These are phyloP conservation scores for Trichoderma asperellum DNA, from an alignment of 2,329 filamentous ascomycete genomes.

Conservation along the genomic window DNA sequence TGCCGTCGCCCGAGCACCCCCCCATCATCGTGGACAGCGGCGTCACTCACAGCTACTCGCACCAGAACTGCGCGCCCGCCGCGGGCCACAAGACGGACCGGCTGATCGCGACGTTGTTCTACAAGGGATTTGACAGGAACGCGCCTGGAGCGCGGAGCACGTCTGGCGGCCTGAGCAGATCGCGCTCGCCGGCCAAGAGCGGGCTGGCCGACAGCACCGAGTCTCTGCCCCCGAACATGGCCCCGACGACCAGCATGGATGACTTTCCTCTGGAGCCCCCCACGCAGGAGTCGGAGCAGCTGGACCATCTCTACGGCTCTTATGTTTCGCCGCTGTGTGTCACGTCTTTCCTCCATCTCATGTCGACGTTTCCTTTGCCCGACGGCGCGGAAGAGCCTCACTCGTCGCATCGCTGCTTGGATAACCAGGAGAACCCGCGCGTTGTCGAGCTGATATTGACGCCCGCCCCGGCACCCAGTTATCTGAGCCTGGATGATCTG, in stretches of 20 bases:
- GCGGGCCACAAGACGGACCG: constrained; percentile 53
- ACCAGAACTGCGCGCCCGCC: constrained; percentile 63
- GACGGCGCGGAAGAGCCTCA: constrained; percentile 56
- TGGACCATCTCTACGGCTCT: constrained; percentile 68
- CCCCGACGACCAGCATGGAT: constrained; percentile 62
- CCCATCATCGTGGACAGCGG: constrained; percentile 65
- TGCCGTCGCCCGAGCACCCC: constrained; percentile 62
- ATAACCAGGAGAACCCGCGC: constrained; percentile 60
- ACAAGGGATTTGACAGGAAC: constrained; percentile 52
- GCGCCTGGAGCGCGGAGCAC: constrained; percentile 41
- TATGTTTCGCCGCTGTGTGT: constrained; percentile 68
- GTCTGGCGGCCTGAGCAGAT: constrained; percentile 17
- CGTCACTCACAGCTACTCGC: constrained; percentile 64
- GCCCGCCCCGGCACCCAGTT: constrained; percentile 63
- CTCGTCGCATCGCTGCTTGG: constrained; percentile 68
- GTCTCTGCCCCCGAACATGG: constrained; percentile 56
- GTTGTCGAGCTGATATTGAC: constrained; percentile 70
- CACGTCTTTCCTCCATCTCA: constrained; percentile 67
- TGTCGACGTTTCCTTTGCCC: constrained; percentile 63
- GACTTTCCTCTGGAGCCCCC: constrained; percentile 64
- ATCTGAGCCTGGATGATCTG: constrained; percentile 69
- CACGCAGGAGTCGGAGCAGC: constrained; percentile 57
- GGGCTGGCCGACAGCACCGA: constrained; percentile 41
- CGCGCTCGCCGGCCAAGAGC: constrained; percentile 39
- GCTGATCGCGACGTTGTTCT: constrained; percentile 66